These are phyloP conservation scores for Stylosanthes scabra DNA, from an alignment of 331 rosid species.

Conservation along the genomic window DNA sequence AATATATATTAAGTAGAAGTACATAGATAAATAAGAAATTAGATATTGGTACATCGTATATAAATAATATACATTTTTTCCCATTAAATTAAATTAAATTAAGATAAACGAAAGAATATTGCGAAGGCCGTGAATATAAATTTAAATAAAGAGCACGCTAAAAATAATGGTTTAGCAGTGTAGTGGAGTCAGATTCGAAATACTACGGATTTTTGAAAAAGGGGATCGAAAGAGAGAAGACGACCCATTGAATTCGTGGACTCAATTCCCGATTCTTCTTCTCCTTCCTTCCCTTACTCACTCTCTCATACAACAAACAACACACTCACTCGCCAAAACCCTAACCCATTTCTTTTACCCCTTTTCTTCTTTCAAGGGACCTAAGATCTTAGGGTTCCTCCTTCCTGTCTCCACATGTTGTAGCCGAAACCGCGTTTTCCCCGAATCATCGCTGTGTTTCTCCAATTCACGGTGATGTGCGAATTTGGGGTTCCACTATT, in stretches of 20 bases:
- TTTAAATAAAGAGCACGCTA: no score
- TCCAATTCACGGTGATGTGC: conserved; percentile 9
- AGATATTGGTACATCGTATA: no score
- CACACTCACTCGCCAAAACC: not conserved
- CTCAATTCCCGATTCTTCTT: conserved; percentile 22
- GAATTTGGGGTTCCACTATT: conserved; percentile 26
- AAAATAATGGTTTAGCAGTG: conserved; percentile 4
- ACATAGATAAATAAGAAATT: no score
- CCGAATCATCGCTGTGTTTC: not conserved
- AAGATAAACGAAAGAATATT: no score
- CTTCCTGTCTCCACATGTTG: not conserved
- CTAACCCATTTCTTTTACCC: conserved; percentile 9
- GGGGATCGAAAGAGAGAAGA: conserved; percentile 39
- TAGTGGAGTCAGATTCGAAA: conserved; percentile 22
- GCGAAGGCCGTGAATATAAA: no score
- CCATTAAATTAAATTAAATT: no score
- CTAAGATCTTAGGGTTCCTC: conserved; percentile 40
- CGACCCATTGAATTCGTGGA: conserved; percentile 33
- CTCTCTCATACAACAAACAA: not conserved
- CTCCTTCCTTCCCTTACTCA: not conserved
- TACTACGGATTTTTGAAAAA: conserved; percentile 49
- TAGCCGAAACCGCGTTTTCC: not conserved
- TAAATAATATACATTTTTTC: no score
- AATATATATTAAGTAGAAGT: no score
- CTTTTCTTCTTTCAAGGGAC: not conserved